phyloP scores from a whole-genome alignment of 2,329 filamentous ascomycete genomes.

The Beauveria caledonica region DNA sequence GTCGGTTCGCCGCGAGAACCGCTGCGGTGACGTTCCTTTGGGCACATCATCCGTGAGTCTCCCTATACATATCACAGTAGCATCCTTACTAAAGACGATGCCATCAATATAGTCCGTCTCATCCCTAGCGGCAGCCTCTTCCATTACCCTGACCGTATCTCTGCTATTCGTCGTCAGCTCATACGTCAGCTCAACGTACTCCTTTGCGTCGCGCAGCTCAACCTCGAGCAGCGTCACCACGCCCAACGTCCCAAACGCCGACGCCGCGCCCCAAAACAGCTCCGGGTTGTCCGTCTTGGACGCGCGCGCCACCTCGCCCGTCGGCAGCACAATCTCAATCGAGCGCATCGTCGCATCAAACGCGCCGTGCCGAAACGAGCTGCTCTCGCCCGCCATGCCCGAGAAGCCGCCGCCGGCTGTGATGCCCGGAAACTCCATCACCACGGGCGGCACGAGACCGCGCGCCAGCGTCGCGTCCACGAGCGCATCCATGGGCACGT shows the following conservation, averaged over 20 bases:
- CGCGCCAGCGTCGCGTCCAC: conserved; percentile 48
- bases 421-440: conserved; percentile 67
- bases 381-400: conserved; percentile 60
- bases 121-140: conserved; percentile 30
- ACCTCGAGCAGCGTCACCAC: conserved; percentile 57
- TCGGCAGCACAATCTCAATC: conserved; percentile 57
- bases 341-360: conserved; percentile 54
- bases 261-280: conserved; percentile 57
- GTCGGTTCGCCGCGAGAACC: conserved; percentile 51
- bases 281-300: conserved; percentile 48
- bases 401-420: conserved; percentile 61
- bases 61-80: conserved; percentile 54
- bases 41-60: conserved; percentile 42
- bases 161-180: conserved; percentile 33
- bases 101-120: conserved; percentile 59
- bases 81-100: conserved; percentile 50
- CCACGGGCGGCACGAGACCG: conserved; percentile 54
- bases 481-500: conserved; percentile 59
- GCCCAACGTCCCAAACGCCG: conserved; percentile 59
- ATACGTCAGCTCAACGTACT: conserved; percentile 52
- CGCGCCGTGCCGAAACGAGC: conserved; percentile 57
- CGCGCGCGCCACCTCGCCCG: conserved; percentile 47
- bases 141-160: conserved; percentile 34
- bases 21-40: conserved; percentile 23
- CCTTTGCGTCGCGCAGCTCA: conserved; percentile 44